These are phyloP conservation scores for Phragmites australis DNA, from an alignment of 176 grass and related monocot species.

Conservation along the genomic window DNA sequence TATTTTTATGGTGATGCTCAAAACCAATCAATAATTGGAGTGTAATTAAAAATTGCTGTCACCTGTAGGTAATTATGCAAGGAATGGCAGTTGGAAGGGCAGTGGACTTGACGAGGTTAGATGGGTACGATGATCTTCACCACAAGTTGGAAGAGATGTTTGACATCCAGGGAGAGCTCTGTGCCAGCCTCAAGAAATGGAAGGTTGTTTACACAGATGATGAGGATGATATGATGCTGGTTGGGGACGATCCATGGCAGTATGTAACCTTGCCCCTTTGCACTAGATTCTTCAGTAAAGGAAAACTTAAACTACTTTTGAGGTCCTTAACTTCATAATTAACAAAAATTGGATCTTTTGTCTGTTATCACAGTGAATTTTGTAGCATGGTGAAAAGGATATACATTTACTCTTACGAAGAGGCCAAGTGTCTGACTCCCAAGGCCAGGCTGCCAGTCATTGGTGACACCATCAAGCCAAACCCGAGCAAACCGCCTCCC, in stretches of 20 bases:
- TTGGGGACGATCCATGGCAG: constrained; percentile 78
- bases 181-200: constrained; percentile 63
- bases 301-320: not conserved
- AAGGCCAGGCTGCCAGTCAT: constrained; percentile 54
- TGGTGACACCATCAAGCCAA: constrained; percentile 39
- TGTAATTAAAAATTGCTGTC: not conserved
- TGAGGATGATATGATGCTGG: constrained; percentile 80
- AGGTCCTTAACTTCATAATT: not conserved
- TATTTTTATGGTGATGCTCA: not conserved
- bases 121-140: constrained; percentile 60
- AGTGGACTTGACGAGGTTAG: constrained; percentile 59
- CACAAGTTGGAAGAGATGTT: constrained; percentile 77
- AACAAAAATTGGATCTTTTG: not conserved
- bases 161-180: constrained; percentile 76
- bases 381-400: constrained; percentile 73
- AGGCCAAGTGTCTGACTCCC: constrained; percentile 59
- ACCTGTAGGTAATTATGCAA: constrained; percentile 81
- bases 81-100: constrained; percentile 80
- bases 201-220: constrained; percentile 70
- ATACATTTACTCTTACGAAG: constrained; percentile 75
- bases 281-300: not conserved
- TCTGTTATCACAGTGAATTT: constrained; percentile 57
- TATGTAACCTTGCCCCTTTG: constrained; percentile 34
- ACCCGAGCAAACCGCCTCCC: constrained; percentile 31
- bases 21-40: not conserved